Percentiles rank a stretch among this genome's conserved stretches.
Conservation (phyloP, 352 stramenopile species). For the Phytophthora foliorum region DNA sequence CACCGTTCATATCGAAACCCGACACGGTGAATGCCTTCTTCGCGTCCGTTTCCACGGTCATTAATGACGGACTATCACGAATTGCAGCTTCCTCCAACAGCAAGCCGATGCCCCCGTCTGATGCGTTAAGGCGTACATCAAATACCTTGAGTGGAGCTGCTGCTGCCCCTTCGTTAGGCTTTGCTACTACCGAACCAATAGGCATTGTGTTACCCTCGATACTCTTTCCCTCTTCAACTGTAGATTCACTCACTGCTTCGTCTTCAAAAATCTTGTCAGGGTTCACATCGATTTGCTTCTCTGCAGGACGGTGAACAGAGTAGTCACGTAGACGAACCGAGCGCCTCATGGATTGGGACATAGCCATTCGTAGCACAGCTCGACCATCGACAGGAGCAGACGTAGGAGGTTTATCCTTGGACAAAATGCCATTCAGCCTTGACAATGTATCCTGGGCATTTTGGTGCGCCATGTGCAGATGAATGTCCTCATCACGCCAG, state of each 20-base stretch:
- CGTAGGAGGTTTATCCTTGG: constrained; percentile 40
- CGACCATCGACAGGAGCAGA: constrained; percentile 39
- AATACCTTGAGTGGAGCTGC: constrained; percentile 46
- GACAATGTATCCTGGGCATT: constrained; percentile 74
- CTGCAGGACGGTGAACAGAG: constrained; percentile 43
- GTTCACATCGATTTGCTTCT: constrained; percentile 62
- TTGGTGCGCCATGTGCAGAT: constrained; percentile 63
- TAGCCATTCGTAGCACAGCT: constrained; percentile 42
- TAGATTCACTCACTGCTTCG: constrained; percentile 13
- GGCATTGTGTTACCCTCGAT: not conserved
- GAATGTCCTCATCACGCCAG: constrained; percentile 66
- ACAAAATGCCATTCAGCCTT: constrained; percentile 68
- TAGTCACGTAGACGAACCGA: constrained; percentile 70
- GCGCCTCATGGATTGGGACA: constrained; percentile 73
- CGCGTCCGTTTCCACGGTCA: not conserved
- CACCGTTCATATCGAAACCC: constrained; percentile 74
- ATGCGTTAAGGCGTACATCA: constrained; percentile 68
- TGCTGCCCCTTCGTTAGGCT: constrained; percentile 2
- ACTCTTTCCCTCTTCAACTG: constrained; percentile 13
- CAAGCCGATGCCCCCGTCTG: constrained; percentile 80
- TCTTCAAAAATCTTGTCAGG: constrained; percentile 79
- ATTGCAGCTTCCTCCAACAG: constrained; percentile 50
- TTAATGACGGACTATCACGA: constrained; percentile 1
- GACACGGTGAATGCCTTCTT: constrained; percentile 59
- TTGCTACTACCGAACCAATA: not conserved